A percentile compares a stretch with the other conserved stretches of the same genome.
Evolutionary conservation across 2,329 filamentous ascomycete species (phyloP).

Genomic region (Epichloe amarillans): DNA sequence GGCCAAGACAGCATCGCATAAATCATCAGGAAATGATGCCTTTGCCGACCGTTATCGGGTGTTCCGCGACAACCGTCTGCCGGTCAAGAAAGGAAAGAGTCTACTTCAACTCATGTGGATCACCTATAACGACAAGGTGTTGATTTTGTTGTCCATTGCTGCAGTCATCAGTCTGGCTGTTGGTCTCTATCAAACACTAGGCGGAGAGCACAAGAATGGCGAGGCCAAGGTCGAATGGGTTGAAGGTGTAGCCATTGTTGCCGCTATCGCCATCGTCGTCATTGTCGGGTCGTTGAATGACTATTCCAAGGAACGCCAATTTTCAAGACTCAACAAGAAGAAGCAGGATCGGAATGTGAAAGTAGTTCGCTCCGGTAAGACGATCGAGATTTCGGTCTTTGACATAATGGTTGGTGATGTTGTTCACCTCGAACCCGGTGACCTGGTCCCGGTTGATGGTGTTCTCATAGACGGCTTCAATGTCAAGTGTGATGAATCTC

Average conservation of each 20-base stretch:
- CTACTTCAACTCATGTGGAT: constrained; percentile 67
- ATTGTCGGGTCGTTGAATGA: constrained; percentile 67
- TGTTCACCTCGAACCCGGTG: constrained; percentile 59
- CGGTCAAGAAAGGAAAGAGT: constrained; percentile 61
- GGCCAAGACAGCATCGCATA: constrained; percentile 2
- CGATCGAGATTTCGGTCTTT: constrained; percentile 54
- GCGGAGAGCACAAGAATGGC: constrained; percentile 34
- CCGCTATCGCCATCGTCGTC: constrained; percentile 66
- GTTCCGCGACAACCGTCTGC: constrained; percentile 58
- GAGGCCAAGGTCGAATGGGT: constrained; percentile 60
- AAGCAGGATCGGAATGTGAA: constrained; percentile 66
- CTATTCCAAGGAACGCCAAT: constrained; percentile 69
- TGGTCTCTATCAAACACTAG: constrained; percentile 64
- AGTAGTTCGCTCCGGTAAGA: constrained; percentile 57
- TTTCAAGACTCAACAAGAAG: constrained; percentile 65
- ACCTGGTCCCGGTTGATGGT: constrained; percentile 62
- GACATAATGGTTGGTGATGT: constrained; percentile 60
- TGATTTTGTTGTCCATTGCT: constrained; percentile 58
- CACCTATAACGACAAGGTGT: constrained; percentile 71
- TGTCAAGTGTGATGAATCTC: constrained; percentile 65
- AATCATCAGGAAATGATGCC: constrained; percentile 14
- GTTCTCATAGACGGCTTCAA: constrained; percentile 60
- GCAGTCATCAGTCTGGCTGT: constrained; percentile 61
- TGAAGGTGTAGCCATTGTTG: constrained; percentile 70
- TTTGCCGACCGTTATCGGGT: constrained; percentile 56